Conservation (phyloP, 2,329 filamentous ascomycete species). For the Fusarium sp. region DNA sequence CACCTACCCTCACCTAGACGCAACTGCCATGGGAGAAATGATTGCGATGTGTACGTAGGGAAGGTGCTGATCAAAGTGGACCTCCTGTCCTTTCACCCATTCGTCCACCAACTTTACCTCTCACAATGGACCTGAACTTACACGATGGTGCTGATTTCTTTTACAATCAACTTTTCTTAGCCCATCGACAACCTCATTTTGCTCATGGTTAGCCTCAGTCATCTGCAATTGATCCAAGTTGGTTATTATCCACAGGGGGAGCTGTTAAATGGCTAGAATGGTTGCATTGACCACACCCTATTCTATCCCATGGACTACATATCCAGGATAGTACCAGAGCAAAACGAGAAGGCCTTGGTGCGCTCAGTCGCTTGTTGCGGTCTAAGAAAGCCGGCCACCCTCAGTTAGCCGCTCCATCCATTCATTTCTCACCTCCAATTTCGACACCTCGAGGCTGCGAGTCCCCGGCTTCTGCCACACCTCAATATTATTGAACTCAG, state of each 20-base stretch:
- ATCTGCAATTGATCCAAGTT: constrained; percentile 4
- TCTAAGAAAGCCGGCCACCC: constrained; percentile 13
- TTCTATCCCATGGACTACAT: constrained; percentile 11
- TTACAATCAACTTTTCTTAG: constrained; percentile 4
- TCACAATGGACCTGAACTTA: constrained; percentile 21
- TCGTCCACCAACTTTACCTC: constrained; percentile 19
- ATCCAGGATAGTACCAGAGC: constrained; percentile 23
- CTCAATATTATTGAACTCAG: constrained; percentile 17
- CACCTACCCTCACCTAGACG: constrained; percentile 1
- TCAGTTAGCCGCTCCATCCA: constrained; percentile 39
- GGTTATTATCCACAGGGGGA: not conserved
- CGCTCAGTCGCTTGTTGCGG: constrained; percentile 5
- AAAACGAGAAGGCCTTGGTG: constrained; percentile 5
- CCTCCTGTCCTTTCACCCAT: constrained; percentile 19
- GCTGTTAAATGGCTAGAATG: constrained; percentile 26
- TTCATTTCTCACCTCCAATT: constrained; percentile 24
- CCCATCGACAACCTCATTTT: not conserved
- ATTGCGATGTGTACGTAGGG: constrained; percentile 35
- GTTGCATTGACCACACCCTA: constrained; percentile 48
- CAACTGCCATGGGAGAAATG: constrained; percentile 8
- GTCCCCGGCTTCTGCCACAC: constrained; percentile 21
- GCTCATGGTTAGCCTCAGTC: constrained; percentile 8
- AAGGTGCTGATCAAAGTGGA: constrained; percentile 32
- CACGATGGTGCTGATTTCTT: constrained; percentile 11
- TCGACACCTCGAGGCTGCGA: constrained; percentile 11